phyloP scores from a whole-genome alignment of 2,329 filamentous ascomycete species.

The Colletotrichum sojae region DNA sequence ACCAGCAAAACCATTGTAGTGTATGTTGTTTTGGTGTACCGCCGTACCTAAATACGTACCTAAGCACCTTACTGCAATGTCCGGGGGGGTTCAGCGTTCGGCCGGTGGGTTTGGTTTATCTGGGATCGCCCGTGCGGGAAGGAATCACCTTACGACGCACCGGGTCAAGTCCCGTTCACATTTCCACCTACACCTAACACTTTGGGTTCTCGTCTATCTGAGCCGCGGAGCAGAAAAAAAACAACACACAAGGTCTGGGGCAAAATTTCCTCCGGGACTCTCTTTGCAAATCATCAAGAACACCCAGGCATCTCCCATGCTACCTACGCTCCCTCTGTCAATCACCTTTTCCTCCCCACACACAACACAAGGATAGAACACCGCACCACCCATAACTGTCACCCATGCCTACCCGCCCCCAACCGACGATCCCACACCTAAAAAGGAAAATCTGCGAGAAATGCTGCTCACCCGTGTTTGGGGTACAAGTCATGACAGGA shows the following conservation, averaged over 20 bases:
- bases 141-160: not conserved
- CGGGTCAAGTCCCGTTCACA: not conserved
- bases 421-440: slow-evolving; percentile 25
- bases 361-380: too few species aligned
- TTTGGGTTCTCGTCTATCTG: not conserved
- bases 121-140: slow-evolving; percentile 35
- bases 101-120: not conserved
- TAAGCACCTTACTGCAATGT: slow-evolving; percentile 24
- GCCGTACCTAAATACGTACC: slow-evolving; percentile 25
- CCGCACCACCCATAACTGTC: not conserved
- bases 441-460: slow-evolving; percentile 17
- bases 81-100: not conserved
- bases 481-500: not conserved
- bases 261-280: slow-evolving; percentile 9
- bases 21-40: too few species aligned
- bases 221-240: not conserved
- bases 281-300: not conserved
- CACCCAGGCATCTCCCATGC: slow-evolving; percentile 1
- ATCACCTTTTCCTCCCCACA: not conserved
- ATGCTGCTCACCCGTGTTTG: too few species aligned
- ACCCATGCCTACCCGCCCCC: not conserved
- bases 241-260: slow-evolving; percentile 1
- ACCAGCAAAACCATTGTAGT: too few species aligned
- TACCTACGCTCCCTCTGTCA: not conserved
- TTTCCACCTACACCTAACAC: not conserved